Evolutionary conservation across 73 alveolate species (phyloP), one percentile per base, ranked within the genome.

Genomic region (Symbiodinium natans): DNA sequence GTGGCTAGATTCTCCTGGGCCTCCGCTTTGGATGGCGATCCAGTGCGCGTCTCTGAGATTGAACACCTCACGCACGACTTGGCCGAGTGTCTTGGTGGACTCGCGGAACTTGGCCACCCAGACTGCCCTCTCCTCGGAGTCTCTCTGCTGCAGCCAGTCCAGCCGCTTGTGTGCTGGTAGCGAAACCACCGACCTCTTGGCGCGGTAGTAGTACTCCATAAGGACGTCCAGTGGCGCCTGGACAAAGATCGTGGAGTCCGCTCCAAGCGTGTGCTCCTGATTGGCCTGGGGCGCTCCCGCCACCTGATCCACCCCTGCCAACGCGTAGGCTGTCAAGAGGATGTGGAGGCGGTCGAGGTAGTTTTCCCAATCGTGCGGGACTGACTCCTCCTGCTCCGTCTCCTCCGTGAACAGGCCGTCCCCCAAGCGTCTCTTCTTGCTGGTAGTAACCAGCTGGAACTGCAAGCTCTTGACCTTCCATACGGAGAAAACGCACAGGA

Each of bases 391-490:
- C 63, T 48, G 23, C 23, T 48, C 17, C 23, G 63, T 48, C 63
- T 48, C 63, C 63, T 48, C 63, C 23, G 63, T 48, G 63, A 10
- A 48, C 63, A 48, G 63, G 63, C 63, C 63, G 23, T 48, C 63
- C 8, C 23, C 63, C 63, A 48, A 17, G 23, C 17, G 8, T 17
- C 63, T 8, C 63, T 48, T 48, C 23, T 17, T 8, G 23, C 17
- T 8, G 23, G 17, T 17, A 8, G 63, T 48, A 17, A 17, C 17
- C 23, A 48, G 63, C 17, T 48, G 63, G 17, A 48, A 48, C 73
- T 83, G 92, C n/a, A 83, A 73, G n/a, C 74, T 41, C 42, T 41
- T 39, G 38, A 83, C 92, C 29, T 83, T 83, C 71, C 92, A 41
- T 27, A 83, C 74, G 27, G 9, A 41, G 74, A 23, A 83, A 2